These are phyloP conservation scores for Macrophomina phaseolina DNA, from an alignment of 2,329 filamentous ascomycete genomes.

Conservation along the genomic window DNA sequence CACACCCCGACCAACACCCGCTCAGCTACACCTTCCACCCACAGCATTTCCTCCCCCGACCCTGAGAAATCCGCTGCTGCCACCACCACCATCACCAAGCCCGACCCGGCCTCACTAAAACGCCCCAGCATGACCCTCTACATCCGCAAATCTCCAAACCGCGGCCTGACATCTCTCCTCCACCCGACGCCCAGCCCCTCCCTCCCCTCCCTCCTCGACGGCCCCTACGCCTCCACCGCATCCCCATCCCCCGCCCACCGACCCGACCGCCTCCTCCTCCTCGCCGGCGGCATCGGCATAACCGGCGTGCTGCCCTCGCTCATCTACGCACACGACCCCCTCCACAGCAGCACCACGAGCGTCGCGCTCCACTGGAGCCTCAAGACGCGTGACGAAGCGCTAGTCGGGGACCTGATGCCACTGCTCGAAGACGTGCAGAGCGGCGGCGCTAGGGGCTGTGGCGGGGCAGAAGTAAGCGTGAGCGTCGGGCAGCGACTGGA, in stretches of 20 bases:
- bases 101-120: too few relatives aligned
- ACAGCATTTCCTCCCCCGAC: neutral
- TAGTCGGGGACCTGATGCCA: conserved; percentile 33
- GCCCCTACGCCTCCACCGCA: conserved; percentile 46
- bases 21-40: neutral
- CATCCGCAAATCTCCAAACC: conserved; percentile 39
- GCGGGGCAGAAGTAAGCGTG: neutral
- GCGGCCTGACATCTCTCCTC: conserved; percentile 46
- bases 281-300: conserved; percentile 58
- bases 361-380: conserved; percentile 48
- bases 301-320: conserved; percentile 50
- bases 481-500: conserved; percentile 39
- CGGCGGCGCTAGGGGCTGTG: conserved; percentile 35
- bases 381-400: conserved; percentile 27
- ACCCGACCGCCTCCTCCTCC: conserved; percentile 43
- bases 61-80: neutral
- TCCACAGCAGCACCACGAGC: neutral
- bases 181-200: conserved; percentile 33
- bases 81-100: neutral
- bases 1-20: conserved; percentile 6
- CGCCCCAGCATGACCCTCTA: conserved; percentile 40
- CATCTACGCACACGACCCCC: conserved; percentile 37
- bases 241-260: conserved; percentile 37
- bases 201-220: conserved; percentile 35
- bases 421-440: conserved; percentile 32